A percentile compares a stretch with the other conserved stretches of the same genome.
These are phyloP conservation scores for Pascua guehoae DNA, from an alignment of 1,284 basidiomycete species.

Conservation along the genomic window DNA sequence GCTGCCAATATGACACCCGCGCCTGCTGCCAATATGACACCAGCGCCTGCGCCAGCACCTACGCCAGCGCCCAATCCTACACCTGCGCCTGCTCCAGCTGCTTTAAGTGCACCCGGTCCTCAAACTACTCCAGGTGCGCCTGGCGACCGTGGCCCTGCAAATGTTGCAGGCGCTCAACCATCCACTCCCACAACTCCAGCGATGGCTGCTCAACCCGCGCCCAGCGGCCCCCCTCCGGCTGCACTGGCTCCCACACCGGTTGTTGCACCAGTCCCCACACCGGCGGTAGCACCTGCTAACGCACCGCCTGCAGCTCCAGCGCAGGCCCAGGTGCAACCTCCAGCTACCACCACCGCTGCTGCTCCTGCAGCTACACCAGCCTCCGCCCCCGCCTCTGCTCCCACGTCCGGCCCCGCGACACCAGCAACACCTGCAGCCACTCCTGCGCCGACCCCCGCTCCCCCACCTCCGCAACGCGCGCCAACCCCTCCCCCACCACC, in stretches of 20 bases:
- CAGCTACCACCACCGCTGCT: neutral
- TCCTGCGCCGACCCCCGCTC: neutral
- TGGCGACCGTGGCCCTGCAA: too few species aligned
- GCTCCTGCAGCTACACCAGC: neutral
- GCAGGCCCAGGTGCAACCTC: neutral
- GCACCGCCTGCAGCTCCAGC: neutral
- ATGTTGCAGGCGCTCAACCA: too few species aligned
- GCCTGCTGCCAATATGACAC: too few species aligned
- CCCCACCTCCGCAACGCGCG: constrained; percentile 3
- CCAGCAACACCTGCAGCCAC: neutral
- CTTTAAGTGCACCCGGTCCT: too few species aligned
- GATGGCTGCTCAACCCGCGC: neutral
- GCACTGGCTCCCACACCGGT: neutral
- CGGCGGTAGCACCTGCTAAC: neutral
- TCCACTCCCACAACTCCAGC: too few species aligned
- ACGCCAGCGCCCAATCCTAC: neutral
- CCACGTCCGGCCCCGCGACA: neutral
- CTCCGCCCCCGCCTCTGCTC: neutral
- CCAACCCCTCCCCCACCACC: constrained; percentile 8
- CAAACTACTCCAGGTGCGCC: too few species aligned
- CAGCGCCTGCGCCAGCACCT: constrained; percentile 1
- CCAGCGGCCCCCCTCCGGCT: neutral
- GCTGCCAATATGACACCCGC: neutral
- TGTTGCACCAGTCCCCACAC: neutral
- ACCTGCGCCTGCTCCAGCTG: neutral